phyloP scores from a whole-genome alignment of 2,329 filamentous ascomycete genomes.

The Fusarium nygamai region DNA sequence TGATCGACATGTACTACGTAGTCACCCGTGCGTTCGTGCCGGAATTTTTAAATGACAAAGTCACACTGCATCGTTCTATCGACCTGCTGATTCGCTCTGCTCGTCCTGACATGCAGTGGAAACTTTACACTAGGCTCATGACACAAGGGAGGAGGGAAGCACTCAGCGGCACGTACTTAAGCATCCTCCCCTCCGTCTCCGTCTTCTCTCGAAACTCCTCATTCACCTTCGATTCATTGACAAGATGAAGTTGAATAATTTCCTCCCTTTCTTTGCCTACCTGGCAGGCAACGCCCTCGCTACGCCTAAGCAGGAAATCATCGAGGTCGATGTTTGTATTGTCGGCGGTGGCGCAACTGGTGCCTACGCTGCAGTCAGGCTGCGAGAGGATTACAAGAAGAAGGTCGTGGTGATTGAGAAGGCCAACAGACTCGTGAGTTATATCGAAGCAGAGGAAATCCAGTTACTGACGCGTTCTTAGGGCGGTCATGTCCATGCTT shows the following conservation, averaged over 20 bases:
- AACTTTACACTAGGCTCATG: neutral
- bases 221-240: neutral
- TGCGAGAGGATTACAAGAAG: slow-evolving; percentile 29
- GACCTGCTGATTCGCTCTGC: neutral
- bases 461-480: neutral
- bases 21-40: neutral
- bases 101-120: neutral
- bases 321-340: slow-evolving; percentile 29
- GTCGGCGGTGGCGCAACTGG: slow-evolving; percentile 32
- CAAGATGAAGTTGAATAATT: neutral
- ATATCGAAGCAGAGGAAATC: too few species aligned
- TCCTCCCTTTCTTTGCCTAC: neutral
- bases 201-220: too few species aligned
- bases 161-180: neutral
- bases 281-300: neutral
- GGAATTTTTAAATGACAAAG: neutral
- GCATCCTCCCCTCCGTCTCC: neutral
- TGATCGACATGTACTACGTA: neutral
- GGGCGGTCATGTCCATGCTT: slow-evolving; percentile 32
- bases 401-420: slow-evolving; percentile 34
- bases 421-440: slow-evolving; percentile 6
- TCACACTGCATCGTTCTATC: neutral
- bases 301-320: neutral
- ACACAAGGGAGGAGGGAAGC: neutral
- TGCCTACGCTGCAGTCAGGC: slow-evolving; percentile 31